Percentiles rank a stretch among this genome's conserved stretches.
Conservation (phyloP, 1,284 basidiomycete genomes). For the Porogramme epimiltina region DNA sequence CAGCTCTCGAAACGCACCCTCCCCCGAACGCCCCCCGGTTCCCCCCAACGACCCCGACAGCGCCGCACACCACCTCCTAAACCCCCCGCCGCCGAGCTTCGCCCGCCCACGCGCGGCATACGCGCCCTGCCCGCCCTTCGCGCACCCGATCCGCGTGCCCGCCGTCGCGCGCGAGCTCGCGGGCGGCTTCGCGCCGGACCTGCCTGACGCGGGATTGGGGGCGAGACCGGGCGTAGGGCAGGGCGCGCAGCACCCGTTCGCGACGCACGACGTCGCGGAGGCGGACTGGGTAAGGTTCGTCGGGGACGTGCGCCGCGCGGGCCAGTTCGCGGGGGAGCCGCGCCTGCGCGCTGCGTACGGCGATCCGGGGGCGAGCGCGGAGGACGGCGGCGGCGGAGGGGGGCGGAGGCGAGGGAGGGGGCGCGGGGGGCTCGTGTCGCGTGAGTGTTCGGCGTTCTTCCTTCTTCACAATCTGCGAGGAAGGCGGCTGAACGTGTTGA, state of each 20-base stretch:
- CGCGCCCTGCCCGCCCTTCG: background rate
- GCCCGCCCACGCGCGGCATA: background rate
- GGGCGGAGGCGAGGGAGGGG: no score
- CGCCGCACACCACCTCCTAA: no score
- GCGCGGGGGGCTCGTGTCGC: background rate
- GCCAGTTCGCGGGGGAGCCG: background rate
- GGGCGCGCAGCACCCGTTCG: conserved; percentile 41
- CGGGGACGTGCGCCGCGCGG: background rate
- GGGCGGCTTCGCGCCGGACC: conserved; percentile 13
- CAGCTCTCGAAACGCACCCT: no score
- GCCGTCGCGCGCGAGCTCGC: background rate
- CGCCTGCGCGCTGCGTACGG: background rate
- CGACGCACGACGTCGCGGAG: conserved; percentile 38
- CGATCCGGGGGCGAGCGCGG: no score
- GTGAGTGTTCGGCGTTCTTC: background rate
- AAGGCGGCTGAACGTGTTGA: background rate
- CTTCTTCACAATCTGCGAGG: no score
- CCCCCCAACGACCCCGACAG: no score
- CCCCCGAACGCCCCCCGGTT: no score
- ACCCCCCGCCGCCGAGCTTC: background rate
- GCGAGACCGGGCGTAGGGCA: no score
- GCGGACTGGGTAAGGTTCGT: conserved; percentile 37
- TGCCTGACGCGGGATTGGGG: no score
- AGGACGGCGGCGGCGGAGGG: no score
- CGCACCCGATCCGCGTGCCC: background rate